Percentiles rank a stretch among this genome's conserved stretches.
Conservation (phyloP, 2,329 filamentous ascomycete species). For the Fusarium oligoseptatum region DNA sequence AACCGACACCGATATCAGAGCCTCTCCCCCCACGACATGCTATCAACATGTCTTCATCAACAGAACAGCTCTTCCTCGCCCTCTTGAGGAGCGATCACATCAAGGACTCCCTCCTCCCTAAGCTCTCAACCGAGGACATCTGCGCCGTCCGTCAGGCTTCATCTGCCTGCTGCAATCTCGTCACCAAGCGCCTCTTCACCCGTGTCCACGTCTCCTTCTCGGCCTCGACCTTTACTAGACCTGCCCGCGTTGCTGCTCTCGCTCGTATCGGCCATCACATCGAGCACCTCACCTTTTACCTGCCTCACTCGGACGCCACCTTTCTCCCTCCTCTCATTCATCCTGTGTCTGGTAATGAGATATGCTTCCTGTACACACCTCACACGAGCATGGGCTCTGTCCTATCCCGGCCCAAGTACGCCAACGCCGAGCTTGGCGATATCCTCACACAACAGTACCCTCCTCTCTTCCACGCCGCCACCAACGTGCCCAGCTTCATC, state of each 20-base stretch:
- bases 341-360: constrained; percentile 80
- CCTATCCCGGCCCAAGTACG: constrained; percentile 80
- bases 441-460: constrained; percentile 89
- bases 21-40: constrained; percentile 57
- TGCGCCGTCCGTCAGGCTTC: constrained; percentile 75
- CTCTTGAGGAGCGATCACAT: constrained; percentile 67
- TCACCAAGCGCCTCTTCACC: constrained; percentile 78
- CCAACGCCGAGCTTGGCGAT: constrained; percentile 82
- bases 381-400: constrained; percentile 75
- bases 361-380: constrained; percentile 85
- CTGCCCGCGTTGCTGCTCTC: constrained; percentile 79
- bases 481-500: constrained; percentile 88
- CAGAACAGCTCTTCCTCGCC: constrained; percentile 64
- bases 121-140: constrained; percentile 65
- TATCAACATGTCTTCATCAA: constrained; percentile 63
- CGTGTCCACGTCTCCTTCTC: constrained; percentile 79
- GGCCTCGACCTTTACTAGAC: constrained; percentile 80
- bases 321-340: constrained; percentile 89
- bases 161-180: constrained; percentile 77
- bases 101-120: constrained; percentile 63
- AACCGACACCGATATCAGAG: constrained; percentile 1
- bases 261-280: constrained; percentile 83
- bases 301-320: constrained; percentile 82
- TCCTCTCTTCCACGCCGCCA: constrained; percentile 89
- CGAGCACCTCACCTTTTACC: constrained; percentile 81